These are phyloP conservation scores for Candida tibetensis DNA, from an alignment of 805 yeast species.

Conservation along the genomic window DNA sequence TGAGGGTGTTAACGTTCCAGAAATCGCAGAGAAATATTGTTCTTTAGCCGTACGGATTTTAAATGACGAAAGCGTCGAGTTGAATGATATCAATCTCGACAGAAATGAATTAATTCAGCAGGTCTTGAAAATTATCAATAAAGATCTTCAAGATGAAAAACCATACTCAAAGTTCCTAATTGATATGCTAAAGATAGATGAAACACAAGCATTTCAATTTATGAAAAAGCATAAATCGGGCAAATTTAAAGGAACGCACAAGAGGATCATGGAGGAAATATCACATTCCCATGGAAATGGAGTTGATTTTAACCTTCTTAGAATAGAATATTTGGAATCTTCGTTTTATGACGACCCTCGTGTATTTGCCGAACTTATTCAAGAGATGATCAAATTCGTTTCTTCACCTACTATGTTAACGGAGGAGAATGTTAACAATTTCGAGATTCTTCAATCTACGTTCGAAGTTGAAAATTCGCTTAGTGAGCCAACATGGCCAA, in stretches of 20 bases:
- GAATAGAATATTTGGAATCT: constrained; percentile 36
- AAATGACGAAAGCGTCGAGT: neutral
- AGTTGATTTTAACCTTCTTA: constrained; percentile 25
- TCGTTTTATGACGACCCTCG: constrained; percentile 19
- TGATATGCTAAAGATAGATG: constrained; percentile 28
- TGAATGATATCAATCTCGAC: constrained; percentile 1
- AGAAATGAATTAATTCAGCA: constrained; percentile 5
- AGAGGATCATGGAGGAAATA: constrained; percentile 29
- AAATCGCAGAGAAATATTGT: constrained; percentile 7
- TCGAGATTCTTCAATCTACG: constrained; percentile 25
- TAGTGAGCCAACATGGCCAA: constrained; percentile 32
- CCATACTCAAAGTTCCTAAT: constrained; percentile 30
- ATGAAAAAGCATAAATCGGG: constrained; percentile 27
- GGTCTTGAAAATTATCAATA: constrained; percentile 12
- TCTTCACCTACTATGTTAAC: constrained; percentile 10
- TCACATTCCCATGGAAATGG: constrained; percentile 19
- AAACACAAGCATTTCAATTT: constrained; percentile 28
- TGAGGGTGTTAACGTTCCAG: neutral
- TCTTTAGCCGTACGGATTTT: constrained; percentile 2
- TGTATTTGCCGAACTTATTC: constrained; percentile 22
- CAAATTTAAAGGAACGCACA: constrained; percentile 24
- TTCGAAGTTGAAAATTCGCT: constrained; percentile 30
- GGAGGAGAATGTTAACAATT: constrained; percentile 20
- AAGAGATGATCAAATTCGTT: constrained; percentile 23
- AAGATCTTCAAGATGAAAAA: constrained; percentile 18